Base-by-base conservation (phyloP, 1,284 basidiomycete genomes). In the Mycosarcoma maydis region DNA sequence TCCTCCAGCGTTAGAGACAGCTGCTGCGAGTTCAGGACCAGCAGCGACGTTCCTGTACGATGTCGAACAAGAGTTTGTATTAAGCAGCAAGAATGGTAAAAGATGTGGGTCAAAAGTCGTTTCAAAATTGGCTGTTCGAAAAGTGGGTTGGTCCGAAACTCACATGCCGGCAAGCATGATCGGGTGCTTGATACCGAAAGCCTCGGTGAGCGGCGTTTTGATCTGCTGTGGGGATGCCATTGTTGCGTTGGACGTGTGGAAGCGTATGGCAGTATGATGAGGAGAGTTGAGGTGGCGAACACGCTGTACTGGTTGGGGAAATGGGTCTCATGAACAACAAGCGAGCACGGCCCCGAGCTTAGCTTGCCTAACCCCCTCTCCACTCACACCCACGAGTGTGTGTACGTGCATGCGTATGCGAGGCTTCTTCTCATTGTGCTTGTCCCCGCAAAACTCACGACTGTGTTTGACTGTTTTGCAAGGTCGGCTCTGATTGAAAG, bases 171-270 rank as follows among this genome's bases (percentile, higher is more conserved):
- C 92, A 24, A 95, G 88, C 62, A 94, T 83, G 72, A 95, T 87
- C 41, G 92, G 92, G 81, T 95, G 92, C 82, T 90, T 87, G 83
- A 94, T 88, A 56, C 88, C 88, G 83, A 95, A 68, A 30, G 39
- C 50, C 54, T 66, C 59, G 34, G 75, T 77, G 40, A 77, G 66
- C 23, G 57, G 61, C 10, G 72, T 74, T 55, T 62, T 69, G 67
- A 74, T 74, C 49, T 66, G 55, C 47, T 72, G 70, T 24, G 70
- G 30, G 27, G 65, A 72, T 32, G 73, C 55, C 73, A 75, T 75
- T 22, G 14, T 69, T 26, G 17, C 16, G 42, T 32, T 19, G n/a
- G n/a, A n/a, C n/a, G n/a, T 19, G 22, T 11, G 17, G 20, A 11
- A 20, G 11, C n/a, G 32, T 22, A 24, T 44, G 47, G 17, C 47